phyloP scores from a whole-genome alignment of 1,139 yeast genomes.

The Magnusiomyces fungicola region DNA sequence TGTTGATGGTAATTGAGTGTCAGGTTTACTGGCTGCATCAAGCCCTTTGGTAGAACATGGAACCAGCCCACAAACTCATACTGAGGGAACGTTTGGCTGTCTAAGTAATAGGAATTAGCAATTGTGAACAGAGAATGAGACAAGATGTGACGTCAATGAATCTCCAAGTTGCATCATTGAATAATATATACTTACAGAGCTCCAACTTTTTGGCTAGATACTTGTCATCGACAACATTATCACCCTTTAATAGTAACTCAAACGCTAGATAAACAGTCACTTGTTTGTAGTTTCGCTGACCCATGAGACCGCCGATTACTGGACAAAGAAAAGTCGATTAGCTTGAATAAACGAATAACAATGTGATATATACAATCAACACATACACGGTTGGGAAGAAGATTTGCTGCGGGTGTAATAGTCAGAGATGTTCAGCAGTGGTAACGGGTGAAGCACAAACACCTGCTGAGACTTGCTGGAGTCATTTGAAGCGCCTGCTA shows the following conservation, averaged over 20 bases:
- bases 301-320: conserved; percentile 33
- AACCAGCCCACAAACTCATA: conserved; percentile 32
- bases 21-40: conserved; percentile 19
- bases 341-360: conserved; percentile 14
- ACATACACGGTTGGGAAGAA: conserved; percentile 15
- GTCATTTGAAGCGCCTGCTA: not conserved
- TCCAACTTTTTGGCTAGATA: conserved; percentile 22
- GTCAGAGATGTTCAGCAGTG: conserved; percentile 33
- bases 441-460: conserved; percentile 31
- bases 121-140: not conserved
- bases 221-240: conserved; percentile 22
- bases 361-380: conserved; percentile 29
- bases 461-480: conserved; percentile 12
- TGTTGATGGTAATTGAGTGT: conserved; percentile 22
- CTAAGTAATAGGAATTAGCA: conserved; percentile 12
- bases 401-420: conserved; percentile 28
- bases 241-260: conserved; percentile 23
- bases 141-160: not conserved
- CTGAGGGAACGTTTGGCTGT: conserved; percentile 28
- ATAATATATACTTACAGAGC: conserved; percentile 21
- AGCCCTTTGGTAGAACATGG: conserved; percentile 20
- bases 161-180: not conserved
- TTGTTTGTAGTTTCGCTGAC: conserved; percentile 26
- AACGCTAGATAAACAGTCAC: conserved; percentile 30
- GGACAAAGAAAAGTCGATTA: not conserved